phyloP scores from a whole-genome alignment of 2,329 filamentous ascomycete species.

The Macrophomina phaseolina region DNA sequence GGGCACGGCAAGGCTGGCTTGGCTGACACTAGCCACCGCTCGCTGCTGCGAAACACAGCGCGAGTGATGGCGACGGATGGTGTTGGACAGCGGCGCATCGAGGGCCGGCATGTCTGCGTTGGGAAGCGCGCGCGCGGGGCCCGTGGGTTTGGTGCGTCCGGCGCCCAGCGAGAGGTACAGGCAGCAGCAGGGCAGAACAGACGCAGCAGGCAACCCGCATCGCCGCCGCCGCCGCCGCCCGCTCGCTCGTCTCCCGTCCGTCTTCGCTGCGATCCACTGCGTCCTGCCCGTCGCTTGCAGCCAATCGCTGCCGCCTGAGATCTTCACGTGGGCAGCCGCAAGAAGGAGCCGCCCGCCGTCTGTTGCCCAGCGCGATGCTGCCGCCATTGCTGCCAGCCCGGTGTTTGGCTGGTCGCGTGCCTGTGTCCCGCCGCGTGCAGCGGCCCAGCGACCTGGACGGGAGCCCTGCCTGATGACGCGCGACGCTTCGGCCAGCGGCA shows the following conservation, averaged over 20 bases:
- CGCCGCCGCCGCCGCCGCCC: too few relatives aligned
- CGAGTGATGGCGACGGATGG: neutral
- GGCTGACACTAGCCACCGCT: slow-evolving; percentile 8
- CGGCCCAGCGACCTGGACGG: neutral
- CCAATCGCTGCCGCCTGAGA: neutral
- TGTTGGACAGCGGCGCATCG: neutral
- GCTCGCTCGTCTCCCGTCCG: neutral
- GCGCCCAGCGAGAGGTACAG: neutral
- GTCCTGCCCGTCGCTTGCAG: slow-evolving; percentile 5
- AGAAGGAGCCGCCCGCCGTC: neutral
- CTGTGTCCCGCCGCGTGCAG: neutral
- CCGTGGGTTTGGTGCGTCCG: neutral
- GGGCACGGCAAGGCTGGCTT: slow-evolving; percentile 10
- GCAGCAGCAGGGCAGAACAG: too few relatives aligned
- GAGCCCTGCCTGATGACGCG: neutral
- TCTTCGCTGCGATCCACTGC: neutral
- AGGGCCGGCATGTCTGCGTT: neutral
- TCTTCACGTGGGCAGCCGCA: neutral
- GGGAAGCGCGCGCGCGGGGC: neutral
- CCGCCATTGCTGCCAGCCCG: neutral
- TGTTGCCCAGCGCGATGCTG: neutral
- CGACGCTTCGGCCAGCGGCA: neutral
- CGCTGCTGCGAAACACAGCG: neutral
- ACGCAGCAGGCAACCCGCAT: too few relatives aligned
- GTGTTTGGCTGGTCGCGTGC: neutral